Evolutionary conservation across 176 grass and related monocot genomes (phyloP).

Genomic region (Themeda triandra): DNA sequence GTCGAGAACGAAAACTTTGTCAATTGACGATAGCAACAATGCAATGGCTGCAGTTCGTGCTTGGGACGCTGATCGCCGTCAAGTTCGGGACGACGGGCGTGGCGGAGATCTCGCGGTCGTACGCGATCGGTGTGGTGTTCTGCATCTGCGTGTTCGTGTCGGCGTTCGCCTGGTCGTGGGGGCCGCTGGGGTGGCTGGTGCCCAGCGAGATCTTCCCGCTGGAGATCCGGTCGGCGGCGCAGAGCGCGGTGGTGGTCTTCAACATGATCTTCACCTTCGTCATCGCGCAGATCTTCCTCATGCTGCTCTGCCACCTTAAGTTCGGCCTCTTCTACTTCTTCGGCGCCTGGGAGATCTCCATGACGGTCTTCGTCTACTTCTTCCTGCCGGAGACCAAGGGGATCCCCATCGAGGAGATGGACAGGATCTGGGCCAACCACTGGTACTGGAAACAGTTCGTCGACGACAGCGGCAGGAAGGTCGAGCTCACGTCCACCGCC

Average conservation of each 20-base stretch:
- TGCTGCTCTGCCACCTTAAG: conserved; percentile 59
- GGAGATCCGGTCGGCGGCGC: conserved; percentile 74
- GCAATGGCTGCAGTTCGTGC: conserved; percentile 27
- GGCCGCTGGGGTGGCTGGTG: conserved; percentile 79
- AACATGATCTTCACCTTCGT: conserved; percentile 47
- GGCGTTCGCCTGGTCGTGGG: conserved; percentile 87
- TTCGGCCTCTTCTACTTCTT: conserved; percentile 79
- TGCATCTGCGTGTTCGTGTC: conserved; percentile 89
- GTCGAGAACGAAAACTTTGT: not conserved
- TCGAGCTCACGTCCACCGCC: not conserved
- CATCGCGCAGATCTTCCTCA: conserved; percentile 54
- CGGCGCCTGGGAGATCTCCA: conserved; percentile 30
- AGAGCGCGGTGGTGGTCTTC: conserved; percentile 54
- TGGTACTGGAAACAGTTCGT: conserved; percentile 45
- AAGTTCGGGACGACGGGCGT: conserved; percentile 32
- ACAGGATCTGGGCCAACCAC: conserved; percentile 23
- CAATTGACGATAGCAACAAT: too few species aligned
- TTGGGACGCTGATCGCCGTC: conserved; percentile 29
- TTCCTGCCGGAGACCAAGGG: conserved; percentile 54
- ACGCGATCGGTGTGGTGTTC: conserved; percentile 26
- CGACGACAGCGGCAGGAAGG: not conserved
- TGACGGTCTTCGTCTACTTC: conserved; percentile 39
- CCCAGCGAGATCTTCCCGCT: conserved; percentile 91
- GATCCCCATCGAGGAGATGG: conserved; percentile 48
- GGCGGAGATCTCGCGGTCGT: conserved; percentile 15